A percentile compares a stretch with the other conserved stretches of the same genome.
Evolutionary conservation across 192 early-diverging fungal genomes (phyloP).

Genomic region (Chytriomyces hyalinus): DNA sequence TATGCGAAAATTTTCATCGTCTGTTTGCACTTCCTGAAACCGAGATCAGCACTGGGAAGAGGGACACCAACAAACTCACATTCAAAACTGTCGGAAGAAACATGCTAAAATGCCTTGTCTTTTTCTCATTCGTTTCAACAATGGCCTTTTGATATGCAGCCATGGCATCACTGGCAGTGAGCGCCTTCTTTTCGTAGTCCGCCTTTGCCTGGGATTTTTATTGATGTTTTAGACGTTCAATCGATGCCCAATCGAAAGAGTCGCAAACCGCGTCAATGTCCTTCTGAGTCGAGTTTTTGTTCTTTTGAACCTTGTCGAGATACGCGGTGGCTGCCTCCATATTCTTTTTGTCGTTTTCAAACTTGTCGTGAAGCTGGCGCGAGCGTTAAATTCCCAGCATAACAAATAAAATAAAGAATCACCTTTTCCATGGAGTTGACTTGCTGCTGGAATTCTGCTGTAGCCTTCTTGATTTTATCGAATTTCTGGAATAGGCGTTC

Average conservation of each 20-base stretch:
- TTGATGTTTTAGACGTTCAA: background rate
- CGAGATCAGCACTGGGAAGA: background rate
- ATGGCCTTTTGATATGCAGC: conserved; percentile 46
- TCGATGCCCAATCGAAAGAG: background rate
- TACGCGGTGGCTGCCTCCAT: conserved; percentile 42
- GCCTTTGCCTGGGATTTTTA: conserved; percentile 16
- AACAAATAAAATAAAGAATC: background rate
- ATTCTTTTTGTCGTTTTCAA: conserved; percentile 47
- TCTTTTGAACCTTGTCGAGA: conserved; percentile 39
- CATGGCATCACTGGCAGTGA: conserved; percentile 42
- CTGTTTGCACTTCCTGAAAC: conserved; percentile 42
- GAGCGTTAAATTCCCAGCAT: background rate
- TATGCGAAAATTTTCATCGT: conserved; percentile 47
- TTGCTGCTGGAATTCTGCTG: conserved; percentile 36
- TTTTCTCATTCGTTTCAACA: conserved; percentile 49
- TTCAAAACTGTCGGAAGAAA: conserved; percentile 45
- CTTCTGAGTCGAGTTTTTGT: conserved; percentile 47
- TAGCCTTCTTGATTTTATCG: conserved; percentile 44
- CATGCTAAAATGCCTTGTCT: conserved; percentile 38
- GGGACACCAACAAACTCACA: conserved; percentile 34
- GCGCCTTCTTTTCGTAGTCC: conserved; percentile 52
- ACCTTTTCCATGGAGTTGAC: conserved; percentile 45
- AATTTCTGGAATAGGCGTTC: conserved; percentile 39
- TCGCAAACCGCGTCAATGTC: conserved; percentile 38
- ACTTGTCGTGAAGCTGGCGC: conserved; percentile 36